These are phyloP conservation scores for Metrosideros polymorpha DNA, from an alignment of 441 rosid genomes.

Conservation along the genomic window DNA sequence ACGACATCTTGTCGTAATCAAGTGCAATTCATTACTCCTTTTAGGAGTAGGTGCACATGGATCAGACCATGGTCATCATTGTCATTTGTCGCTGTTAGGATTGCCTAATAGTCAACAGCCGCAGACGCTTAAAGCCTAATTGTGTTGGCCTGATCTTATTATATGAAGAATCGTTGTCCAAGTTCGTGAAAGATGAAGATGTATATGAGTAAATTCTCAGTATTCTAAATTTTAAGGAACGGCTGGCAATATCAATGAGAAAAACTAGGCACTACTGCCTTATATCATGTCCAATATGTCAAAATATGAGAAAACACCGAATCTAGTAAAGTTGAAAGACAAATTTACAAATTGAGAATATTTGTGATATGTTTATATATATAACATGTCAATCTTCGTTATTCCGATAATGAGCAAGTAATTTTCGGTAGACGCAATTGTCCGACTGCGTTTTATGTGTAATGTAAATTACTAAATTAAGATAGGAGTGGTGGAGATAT, in stretches of 20 bases:
- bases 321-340: not conserved
- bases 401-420: not conserved
- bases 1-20: not conserved
- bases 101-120: not conserved
- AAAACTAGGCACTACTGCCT: not conserved
- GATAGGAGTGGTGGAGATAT: slow-evolving; percentile 25
- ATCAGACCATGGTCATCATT: not conserved
- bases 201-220: not conserved
- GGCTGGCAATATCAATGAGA: not conserved
- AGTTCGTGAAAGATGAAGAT: not conserved
- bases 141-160: not conserved
- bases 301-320: not conserved
- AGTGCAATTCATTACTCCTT: too few species aligned
- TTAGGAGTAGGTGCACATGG: not conserved
- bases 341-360: accelerated
- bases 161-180: not conserved
- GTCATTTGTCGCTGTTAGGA: not conserved
- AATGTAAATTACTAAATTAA: not conserved
- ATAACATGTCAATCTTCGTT: not conserved
- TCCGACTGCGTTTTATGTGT: not conserved
- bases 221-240: not conserved
- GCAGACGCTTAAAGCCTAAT: not conserved
- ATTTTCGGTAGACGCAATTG: not conserved
- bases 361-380: not conserved
- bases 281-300: not conserved